These are phyloP conservation scores for Chloris gayana DNA, from an alignment of 176 grass and related monocot species.

Conservation along the genomic window DNA sequence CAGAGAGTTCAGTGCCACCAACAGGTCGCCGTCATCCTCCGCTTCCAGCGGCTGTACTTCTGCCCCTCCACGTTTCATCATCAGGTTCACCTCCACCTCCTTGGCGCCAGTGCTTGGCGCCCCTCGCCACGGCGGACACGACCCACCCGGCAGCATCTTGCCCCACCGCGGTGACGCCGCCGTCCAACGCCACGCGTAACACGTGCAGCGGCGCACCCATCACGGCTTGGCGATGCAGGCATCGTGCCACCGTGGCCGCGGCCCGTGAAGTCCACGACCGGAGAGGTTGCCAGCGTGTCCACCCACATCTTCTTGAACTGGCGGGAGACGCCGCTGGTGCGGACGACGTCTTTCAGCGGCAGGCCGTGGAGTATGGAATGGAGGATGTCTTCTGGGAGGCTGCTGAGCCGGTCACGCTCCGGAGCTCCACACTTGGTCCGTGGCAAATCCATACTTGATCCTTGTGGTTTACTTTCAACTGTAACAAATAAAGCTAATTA, in stretches of 20 bases:
- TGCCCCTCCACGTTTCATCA: not conserved
- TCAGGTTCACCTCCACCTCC: conserved; percentile 53
- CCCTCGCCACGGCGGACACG: too few species aligned
- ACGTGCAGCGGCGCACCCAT: too few species aligned
- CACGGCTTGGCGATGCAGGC: too few species aligned
- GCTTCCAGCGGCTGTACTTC: not conserved
- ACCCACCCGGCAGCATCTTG: too few species aligned
- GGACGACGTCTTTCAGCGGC: conserved; percentile 46
- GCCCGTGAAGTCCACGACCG: conserved; percentile 52
- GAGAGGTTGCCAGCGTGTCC: conserved; percentile 8
- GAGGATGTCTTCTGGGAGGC: conserved; percentile 58
- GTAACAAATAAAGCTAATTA: too few species aligned
- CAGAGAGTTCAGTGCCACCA: conserved; percentile 28
- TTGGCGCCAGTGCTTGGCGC: too few species aligned
- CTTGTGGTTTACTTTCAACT: too few species aligned
- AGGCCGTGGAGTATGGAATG: not conserved
- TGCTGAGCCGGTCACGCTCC: conserved; percentile 40
- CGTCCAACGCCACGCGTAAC: too few species aligned
- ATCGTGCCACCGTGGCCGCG: too few species aligned
- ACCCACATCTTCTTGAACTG: conserved; percentile 11
- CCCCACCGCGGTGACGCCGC: too few species aligned
- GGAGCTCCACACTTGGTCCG: too few species aligned
- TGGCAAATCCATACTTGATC: too few species aligned
- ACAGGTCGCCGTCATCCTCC: not conserved
- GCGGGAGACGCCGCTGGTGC: conserved; percentile 51